These are phyloP conservation scores for Metarhizium rileyi DNA, from an alignment of 2,329 filamentous ascomycete species.

Conservation along the genomic window DNA sequence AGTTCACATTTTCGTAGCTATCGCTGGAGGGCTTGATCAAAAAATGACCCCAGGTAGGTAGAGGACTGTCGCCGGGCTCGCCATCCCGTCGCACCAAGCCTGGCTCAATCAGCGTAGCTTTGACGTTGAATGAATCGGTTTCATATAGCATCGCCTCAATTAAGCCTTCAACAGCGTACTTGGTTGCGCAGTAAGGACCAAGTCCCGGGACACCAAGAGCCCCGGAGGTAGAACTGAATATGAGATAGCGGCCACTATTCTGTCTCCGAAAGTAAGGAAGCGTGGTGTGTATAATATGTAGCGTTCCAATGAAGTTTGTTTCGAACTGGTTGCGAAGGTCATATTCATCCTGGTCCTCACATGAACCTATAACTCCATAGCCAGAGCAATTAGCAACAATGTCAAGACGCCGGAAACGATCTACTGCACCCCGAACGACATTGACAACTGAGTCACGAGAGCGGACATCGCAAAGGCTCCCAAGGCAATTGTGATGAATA, in stretches of 20 bases:
- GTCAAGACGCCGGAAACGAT: conserved; percentile 72
- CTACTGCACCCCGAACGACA: conserved; percentile 60
- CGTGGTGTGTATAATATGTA: conserved; percentile 85
- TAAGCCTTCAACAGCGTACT: conserved; percentile 91
- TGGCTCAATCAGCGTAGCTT: conserved; percentile 86
- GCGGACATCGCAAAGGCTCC: conserved; percentile 83
- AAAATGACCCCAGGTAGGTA: conserved; percentile 86
- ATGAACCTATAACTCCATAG: conserved; percentile 90
- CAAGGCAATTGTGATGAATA: conserved; percentile 64
- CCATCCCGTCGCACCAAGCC: conserved; percentile 84
- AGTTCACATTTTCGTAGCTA: conserved; percentile 66
- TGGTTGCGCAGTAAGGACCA: conserved; percentile 91
- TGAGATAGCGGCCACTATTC: conserved; percentile 71
- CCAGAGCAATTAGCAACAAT: conserved; percentile 90
- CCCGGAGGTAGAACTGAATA: conserved; percentile 88
- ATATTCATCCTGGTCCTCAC: conserved; percentile 93
- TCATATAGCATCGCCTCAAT: conserved; percentile 97
- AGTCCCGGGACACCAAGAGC: conserved; percentile 88
- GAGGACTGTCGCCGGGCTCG: conserved; percentile 40
- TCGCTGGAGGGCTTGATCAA: conserved; percentile 77
- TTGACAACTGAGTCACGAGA: conserved; percentile 65
- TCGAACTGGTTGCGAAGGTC: conserved; percentile 94
- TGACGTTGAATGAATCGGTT: conserved; percentile 82
- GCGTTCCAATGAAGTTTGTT: conserved; percentile 92
- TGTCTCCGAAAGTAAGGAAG: conserved; percentile 79